Percentiles rank a stretch among this genome's conserved stretches.
phyloP scores from a whole-genome alignment of 2,329 filamentous ascomycete genomes.

The Ceratocystis harringtonii region DNA sequence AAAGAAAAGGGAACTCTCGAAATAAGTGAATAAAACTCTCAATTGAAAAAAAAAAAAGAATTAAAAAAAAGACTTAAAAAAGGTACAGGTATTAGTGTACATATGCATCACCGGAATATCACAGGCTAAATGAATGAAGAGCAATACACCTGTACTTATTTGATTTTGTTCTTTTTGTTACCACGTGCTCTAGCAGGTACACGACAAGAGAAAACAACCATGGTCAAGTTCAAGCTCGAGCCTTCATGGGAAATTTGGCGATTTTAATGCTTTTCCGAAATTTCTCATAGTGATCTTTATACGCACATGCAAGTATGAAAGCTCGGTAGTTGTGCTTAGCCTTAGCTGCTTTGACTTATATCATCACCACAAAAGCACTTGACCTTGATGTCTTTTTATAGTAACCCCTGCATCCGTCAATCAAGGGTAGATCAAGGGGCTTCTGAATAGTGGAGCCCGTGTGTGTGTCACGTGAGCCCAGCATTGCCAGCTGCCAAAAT shows the following conservation, averaged over 20 bases:
- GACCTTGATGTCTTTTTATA: neutral
- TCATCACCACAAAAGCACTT: neutral
- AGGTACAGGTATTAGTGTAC: neutral
- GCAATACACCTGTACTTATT: neutral
- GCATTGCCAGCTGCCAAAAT: neutral
- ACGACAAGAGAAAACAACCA: no score
- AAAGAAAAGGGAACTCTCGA: neutral
- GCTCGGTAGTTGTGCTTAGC: neutral
- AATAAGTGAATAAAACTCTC: neutral
- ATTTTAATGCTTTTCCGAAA: no score
- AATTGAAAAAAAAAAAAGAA: neutral
- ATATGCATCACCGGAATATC: neutral
- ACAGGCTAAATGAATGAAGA: neutral
- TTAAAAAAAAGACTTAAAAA: neutral
- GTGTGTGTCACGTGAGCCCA: neutral
- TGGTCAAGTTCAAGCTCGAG: neutral
- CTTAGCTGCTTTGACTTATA: neutral
- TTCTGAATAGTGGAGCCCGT: neutral
- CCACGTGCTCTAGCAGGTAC: no score
- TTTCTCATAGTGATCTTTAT: no score
- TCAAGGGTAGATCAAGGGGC: conserved; percentile 1
- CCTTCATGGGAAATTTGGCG: neutral
- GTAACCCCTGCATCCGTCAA: neutral
- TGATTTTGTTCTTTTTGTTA: neutral
- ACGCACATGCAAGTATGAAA: no score